Base-by-base conservation (phyloP, 2,329 filamentous ascomycete genomes). In the Podosphaera fusca region DNA sequence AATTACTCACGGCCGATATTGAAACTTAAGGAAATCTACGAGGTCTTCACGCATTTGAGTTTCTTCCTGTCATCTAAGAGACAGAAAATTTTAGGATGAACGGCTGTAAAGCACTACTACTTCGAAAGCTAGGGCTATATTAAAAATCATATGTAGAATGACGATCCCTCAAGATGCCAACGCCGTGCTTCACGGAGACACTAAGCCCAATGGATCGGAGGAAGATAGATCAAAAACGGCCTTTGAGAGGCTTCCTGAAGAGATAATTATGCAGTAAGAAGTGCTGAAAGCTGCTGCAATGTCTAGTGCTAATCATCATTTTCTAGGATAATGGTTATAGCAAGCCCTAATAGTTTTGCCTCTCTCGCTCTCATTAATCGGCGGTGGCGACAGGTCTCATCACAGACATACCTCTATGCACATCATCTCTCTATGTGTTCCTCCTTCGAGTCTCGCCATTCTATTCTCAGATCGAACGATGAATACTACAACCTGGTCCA, bases 251-350 rank as follows among this genome's bases (percentile, higher is more conserved):
- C 71, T 85, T 9, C 81, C 81, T 4, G 78, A 82, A 67, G 81
- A 84, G 67, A 84, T 85, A 59, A 82, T 85, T 62, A 71, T 82
- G 65, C 79, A 83, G 81, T 84, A 70, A 68, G 77, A 69, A 42
- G 21, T 51, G 42, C 52, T n/a, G 2, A 42, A 14, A 6, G 7
- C 40, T 54, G 55, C 14, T 34, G 55, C 31, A 49, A 56, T 59
- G 38, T n/a, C 57, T 52, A 10, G 46, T 38, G 29, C 10, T 57
- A 62, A 57, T 61, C 40, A 56, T 59, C 55, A 50, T 57, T 59
- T 67, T 60, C 47, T 53, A 84, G 81, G 63, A 82, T 84, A 62
- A 73, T 84, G 42, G 72, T 73, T 61, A 71, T 73, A 42, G 73
- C 78, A 61, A 78, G 80, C 60, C 74, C 81, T 52, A 76, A 79